A percentile compares a stretch with the other conserved stretches of the same genome.
Conservation (phyloP, 2,329 filamentous ascomycete genomes). For the Emergomyces pasteurianus region DNA sequence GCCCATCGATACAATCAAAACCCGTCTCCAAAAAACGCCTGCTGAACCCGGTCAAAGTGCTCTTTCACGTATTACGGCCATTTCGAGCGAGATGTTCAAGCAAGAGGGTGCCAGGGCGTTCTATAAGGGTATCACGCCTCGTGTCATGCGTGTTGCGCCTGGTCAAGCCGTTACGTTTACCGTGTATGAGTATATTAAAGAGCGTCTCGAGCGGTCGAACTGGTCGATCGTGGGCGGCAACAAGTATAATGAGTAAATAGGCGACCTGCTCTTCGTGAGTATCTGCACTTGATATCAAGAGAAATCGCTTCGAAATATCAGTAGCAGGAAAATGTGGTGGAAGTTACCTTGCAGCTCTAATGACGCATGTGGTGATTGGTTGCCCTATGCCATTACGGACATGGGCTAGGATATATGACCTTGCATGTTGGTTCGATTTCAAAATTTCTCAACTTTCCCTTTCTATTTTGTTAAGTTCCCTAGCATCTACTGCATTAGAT, state of each 20-base stretch:
- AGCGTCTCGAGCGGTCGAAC: constrained; percentile 55
- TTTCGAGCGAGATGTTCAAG: constrained; percentile 78
- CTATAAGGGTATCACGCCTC: constrained; percentile 97
- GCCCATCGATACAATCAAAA: constrained; percentile 99
- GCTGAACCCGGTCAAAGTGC: constrained; percentile 72
- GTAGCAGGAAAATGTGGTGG: neutral
- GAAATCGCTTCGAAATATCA: neutral
- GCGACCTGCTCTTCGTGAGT: neutral
- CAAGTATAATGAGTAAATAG: constrained; percentile 52
- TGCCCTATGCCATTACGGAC: neutral
- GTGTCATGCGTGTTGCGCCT: constrained; percentile 93
- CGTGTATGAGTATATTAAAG: constrained; percentile 67
- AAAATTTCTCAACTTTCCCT: neutral
- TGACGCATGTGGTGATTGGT: neutral
- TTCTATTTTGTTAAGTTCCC: neutral
- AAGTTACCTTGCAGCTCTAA: too few relatives aligned
- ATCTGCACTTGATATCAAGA: neutral
- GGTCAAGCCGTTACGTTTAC: constrained; percentile 73
- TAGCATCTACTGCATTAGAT: constrained; percentile 3
- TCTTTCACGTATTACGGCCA: constrained; percentile 61
- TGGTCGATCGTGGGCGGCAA: constrained; percentile 48
- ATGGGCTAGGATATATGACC: neutral
- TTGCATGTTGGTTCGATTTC: neutral
- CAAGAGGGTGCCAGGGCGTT: constrained; percentile 91
- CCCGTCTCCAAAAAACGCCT: constrained; percentile 79